Percentiles rank a stretch among this genome's conserved stretches.
Evolutionary conservation across 257 asterid species (phyloP).

Genomic region (Orobanche coerulescens): DNA sequence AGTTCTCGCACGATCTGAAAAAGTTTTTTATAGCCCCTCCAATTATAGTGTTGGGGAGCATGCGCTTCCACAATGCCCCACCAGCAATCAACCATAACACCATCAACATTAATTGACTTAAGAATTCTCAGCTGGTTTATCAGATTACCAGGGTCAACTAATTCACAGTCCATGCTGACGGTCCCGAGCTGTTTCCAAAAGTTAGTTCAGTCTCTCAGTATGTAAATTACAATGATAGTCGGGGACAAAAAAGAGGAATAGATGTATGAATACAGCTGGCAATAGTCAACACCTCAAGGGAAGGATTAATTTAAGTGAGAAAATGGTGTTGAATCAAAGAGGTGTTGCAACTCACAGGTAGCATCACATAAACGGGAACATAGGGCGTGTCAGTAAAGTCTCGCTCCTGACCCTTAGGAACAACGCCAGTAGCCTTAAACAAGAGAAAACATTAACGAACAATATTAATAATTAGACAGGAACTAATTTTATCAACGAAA

Average conservation of each 20-base stretch:
- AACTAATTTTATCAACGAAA: not conserved
- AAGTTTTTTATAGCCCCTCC: slow-evolving; percentile 60
- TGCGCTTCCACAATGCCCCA: slow-evolving; percentile 78
- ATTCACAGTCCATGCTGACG: slow-evolving; percentile 50
- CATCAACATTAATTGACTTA: slow-evolving; percentile 58
- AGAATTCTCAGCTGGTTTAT: slow-evolving; percentile 40
- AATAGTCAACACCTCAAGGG: not conserved
- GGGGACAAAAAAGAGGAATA: not conserved
- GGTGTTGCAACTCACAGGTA: slow-evolving; percentile 50
- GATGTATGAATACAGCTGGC: not conserved
- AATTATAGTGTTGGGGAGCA: slow-evolving; percentile 54
- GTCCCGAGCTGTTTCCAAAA: slow-evolving; percentile 41
- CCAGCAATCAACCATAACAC: slow-evolving; percentile 85
- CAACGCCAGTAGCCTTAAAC: slow-evolving; percentile 18
- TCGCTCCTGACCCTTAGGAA: slow-evolving; percentile 36
- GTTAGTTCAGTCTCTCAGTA: not conserved
- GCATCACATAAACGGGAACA: slow-evolving; percentile 66
- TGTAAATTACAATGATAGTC: slow-evolving; percentile 8
- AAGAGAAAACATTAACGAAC: slow-evolving; percentile 2
- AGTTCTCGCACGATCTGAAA: slow-evolving; percentile 49
- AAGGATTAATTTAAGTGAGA: not conserved
- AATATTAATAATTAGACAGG: not conserved
- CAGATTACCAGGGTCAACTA: slow-evolving; percentile 45
- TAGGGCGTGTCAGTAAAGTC: slow-evolving; percentile 59
- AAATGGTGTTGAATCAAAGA: slow-evolving; percentile 1